Conservation (phyloP, 2,329 filamentous ascomycete genomes). For the Pestalotiopsis sp. region DNA sequence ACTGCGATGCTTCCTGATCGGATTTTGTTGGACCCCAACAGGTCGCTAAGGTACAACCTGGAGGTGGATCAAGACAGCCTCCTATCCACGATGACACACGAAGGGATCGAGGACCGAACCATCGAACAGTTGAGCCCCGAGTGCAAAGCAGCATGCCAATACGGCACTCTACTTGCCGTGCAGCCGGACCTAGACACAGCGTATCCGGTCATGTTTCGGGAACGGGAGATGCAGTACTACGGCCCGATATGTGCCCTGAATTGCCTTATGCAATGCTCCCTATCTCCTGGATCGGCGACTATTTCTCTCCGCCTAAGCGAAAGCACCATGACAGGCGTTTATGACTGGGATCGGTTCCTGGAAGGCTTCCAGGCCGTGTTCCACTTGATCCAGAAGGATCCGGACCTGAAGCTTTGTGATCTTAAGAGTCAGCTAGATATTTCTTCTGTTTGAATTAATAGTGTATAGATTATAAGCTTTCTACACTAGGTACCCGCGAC, state of each 20-base stretch:
- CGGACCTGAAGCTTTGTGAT: not conserved
- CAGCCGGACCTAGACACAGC: slow-evolving; percentile 1
- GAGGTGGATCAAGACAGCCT: not conserved
- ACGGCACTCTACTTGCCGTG: not conserved
- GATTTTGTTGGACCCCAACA: not conserved
- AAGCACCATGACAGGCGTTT: slow-evolving; percentile 1
- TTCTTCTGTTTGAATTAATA: not conserved
- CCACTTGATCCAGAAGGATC: not conserved
- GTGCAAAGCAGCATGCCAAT: slow-evolving; percentile 1
- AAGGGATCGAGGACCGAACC: not conserved
- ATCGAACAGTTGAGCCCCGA: slow-evolving; percentile 1
- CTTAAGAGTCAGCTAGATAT: not conserved
- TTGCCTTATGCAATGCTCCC: not conserved
- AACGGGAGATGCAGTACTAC: slow-evolving; percentile 2
- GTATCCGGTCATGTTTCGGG: slow-evolving; percentile 2
- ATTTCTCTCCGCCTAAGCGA: slow-evolving; percentile 1
- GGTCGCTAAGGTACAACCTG: not conserved
- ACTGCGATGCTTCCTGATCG: slow-evolving; percentile 2
- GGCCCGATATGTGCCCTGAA: slow-evolving; percentile 1
- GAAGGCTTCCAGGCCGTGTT: not conserved
- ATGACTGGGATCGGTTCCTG: not conserved
- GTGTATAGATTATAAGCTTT: not conserved
- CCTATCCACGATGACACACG: not conserved
- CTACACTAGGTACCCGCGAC: too few relatives aligned
- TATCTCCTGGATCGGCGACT: not conserved